phyloP scores from a whole-genome alignment of 2,329 filamentous ascomycete genomes.

The Exophiala mesophila region DNA sequence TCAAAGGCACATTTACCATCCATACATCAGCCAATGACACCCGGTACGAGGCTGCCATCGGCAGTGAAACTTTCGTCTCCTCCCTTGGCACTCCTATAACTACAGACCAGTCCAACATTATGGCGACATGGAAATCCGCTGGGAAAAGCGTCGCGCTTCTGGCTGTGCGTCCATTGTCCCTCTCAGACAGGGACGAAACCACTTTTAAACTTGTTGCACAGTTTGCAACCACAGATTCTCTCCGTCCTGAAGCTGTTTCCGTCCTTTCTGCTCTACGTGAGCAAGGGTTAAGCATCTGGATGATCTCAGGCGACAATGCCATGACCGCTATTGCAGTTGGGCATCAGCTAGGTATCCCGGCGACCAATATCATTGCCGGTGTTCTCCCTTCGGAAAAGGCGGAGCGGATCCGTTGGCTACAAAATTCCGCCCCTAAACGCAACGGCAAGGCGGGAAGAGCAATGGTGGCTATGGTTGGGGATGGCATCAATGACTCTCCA shows the following conservation, averaged over 20 bases:
- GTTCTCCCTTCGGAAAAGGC: conserved; percentile 77
- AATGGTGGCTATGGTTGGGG: conserved; percentile 68
- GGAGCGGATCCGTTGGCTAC: conserved; percentile 34
- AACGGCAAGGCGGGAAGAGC: conserved; percentile 3
- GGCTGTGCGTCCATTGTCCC: neutral
- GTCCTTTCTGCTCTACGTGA: conserved; percentile 62
- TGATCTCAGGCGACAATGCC: conserved; percentile 87
- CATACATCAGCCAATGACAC: conserved; percentile 60
- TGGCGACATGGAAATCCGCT: conserved; percentile 4
- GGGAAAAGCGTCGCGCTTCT: conserved; percentile 6
- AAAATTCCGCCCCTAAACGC: conserved; percentile 22
- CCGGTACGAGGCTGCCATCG: conserved; percentile 73
- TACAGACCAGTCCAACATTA: conserved; percentile 3
- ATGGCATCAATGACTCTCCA: conserved; percentile 96
- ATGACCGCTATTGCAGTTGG: conserved; percentile 75
- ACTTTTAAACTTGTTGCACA: conserved; percentile 2
- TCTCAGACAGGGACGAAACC: neutral
- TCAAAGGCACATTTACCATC: conserved; percentile 69
- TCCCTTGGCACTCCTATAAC: conserved; percentile 55
- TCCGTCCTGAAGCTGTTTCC: conserved; percentile 64
- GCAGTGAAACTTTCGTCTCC: conserved; percentile 70
- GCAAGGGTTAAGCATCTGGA: conserved; percentile 68
- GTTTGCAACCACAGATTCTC: conserved; percentile 70
- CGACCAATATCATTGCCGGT: conserved; percentile 72
- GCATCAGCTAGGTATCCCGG: conserved; percentile 64